Base-by-base conservation (phyloP, 768 basidiomycete genomes). In the Termitomyces sp. region DNA sequence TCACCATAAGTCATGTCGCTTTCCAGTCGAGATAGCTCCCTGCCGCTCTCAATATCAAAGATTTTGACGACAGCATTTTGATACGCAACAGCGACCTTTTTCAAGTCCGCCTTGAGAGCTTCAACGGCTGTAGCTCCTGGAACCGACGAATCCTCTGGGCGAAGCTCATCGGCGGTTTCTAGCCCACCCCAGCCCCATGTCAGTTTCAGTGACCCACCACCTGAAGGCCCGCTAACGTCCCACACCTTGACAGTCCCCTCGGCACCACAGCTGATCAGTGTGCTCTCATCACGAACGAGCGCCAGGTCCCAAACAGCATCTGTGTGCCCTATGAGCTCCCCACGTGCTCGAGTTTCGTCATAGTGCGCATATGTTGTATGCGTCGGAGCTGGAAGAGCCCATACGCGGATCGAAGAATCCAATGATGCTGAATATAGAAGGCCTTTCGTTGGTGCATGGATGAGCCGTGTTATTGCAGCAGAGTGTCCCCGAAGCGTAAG, bases 241-340 rank as follows among this genome's bases (percentile, higher is more conserved):
- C 96, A 98, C 15, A 96, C 84, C 72, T 97, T 97, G 64, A 98
- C 88, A 0, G 83, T 74, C 20, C 95, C 95, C 69, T 98, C 96
- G 4, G 94, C 90, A 47, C 91, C 88, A 68, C 91, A 93, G 62
- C 90, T 92, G 56, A 96, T 90, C 42, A 98, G 79, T 8, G 88
- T 86, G 57, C 83, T 84, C 69, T 92, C 90, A 60, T 91, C 88
- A 55, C 90, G 81, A 28, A 93, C 83, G 22, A 96, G 82, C 10
- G 90, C 88, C 51, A 98, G 76, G 68, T 94, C 97, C 97, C 97
- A 99, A 26, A 98, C 90, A 5, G 93, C 93, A 68, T 99, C 95
- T 5, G 93, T 92, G 69, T 97, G 93, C 4, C 95, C 94, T 31
- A 95, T 85, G 29, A 98, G 80, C 62, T 89, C 86, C 34, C 88